Conservation (phyloP, 1,284 basidiomycete species). For the Cutaneotrichosporon dermatis region DNA sequence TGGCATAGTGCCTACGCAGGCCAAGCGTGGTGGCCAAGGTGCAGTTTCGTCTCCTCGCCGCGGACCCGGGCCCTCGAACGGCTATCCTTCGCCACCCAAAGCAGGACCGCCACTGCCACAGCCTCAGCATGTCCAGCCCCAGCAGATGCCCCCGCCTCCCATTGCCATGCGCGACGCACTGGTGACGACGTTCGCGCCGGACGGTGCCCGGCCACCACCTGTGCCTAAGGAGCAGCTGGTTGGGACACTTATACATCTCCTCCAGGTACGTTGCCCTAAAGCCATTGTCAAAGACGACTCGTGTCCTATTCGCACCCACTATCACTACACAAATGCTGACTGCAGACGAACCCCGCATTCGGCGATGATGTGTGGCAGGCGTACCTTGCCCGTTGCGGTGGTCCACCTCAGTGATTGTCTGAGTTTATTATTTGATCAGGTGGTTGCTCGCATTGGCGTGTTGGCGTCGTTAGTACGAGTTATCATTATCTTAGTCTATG, state of each 20-base stretch:
- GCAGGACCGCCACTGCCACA: neutral
- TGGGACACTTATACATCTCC: neutral
- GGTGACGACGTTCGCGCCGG: slow-evolving; percentile 3
- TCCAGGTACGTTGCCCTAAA: neutral
- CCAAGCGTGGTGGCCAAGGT: neutral
- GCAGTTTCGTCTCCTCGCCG: neutral
- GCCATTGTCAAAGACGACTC: too few relatives aligned
- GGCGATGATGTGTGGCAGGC: slow-evolving; percentile 14
- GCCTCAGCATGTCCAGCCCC: neutral
- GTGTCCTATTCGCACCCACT: too few relatives aligned
- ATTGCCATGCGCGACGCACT: slow-evolving; percentile 6
- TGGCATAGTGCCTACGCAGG: neutral
- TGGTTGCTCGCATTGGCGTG: too few relatives aligned
- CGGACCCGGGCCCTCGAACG: neutral
- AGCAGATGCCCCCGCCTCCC: neutral
- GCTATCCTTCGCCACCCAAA: neutral
- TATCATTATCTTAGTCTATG: too few relatives aligned
- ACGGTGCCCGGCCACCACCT: neutral
- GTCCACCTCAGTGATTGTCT: neutral
- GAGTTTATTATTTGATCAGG: too few relatives aligned
- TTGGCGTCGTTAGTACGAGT: too few relatives aligned
- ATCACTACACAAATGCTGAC: neutral
- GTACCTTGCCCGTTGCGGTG: slow-evolving; percentile 6
- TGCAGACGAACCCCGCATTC: slow-evolving; percentile 9
- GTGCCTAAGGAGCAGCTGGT: neutral